Conservation (phyloP, 2,329 filamentous ascomycete species). For the Penicillium digitatum region DNA sequence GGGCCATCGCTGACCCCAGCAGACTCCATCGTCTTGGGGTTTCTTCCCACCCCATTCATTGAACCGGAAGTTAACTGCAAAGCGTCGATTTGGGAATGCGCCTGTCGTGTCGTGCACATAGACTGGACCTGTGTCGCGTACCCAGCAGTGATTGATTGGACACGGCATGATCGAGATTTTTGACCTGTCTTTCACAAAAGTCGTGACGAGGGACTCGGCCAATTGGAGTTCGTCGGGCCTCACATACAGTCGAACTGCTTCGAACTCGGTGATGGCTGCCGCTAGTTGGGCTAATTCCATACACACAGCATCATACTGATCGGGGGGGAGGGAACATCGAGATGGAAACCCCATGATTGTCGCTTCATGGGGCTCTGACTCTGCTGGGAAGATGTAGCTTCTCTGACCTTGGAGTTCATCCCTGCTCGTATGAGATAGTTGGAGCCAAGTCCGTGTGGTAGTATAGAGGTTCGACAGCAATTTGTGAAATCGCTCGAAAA, state of each 20-base stretch:
- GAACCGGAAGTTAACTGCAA: slow-evolving; percentile 20
- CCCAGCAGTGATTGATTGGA: slow-evolving; percentile 23
- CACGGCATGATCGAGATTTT: slow-evolving; percentile 14
- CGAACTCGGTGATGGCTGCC: slow-evolving; percentile 19
- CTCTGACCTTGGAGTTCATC: neutral
- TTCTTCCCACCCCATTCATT: slow-evolving; percentile 26
- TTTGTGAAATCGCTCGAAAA: slow-evolving; percentile 1
- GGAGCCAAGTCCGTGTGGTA: neutral
- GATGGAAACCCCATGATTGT: slow-evolving; percentile 10
- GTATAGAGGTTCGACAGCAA: neutral
- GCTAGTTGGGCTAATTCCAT: slow-evolving; percentile 17
- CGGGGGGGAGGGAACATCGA: slow-evolving; percentile 2
- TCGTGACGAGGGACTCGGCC: slow-evolving; percentile 10
- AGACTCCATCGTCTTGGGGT: slow-evolving; percentile 12
- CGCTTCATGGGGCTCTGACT: slow-evolving; percentile 10
- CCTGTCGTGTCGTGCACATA: slow-evolving; percentile 19
- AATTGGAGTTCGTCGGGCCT: slow-evolving; percentile 18
- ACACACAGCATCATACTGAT: slow-evolving; percentile 9
- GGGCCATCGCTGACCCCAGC: slow-evolving; percentile 13
- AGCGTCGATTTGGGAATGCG: slow-evolving; percentile 9
- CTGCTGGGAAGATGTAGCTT: slow-evolving; percentile 10
- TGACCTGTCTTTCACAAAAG: slow-evolving; percentile 3
- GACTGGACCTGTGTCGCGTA: slow-evolving; percentile 22
- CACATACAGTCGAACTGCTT: slow-evolving; percentile 22
- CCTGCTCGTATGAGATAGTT: neutral